Evolutionary conservation across 805 yeast species (phyloP).

Genomic region (Yarrowia keelungensis): DNA sequence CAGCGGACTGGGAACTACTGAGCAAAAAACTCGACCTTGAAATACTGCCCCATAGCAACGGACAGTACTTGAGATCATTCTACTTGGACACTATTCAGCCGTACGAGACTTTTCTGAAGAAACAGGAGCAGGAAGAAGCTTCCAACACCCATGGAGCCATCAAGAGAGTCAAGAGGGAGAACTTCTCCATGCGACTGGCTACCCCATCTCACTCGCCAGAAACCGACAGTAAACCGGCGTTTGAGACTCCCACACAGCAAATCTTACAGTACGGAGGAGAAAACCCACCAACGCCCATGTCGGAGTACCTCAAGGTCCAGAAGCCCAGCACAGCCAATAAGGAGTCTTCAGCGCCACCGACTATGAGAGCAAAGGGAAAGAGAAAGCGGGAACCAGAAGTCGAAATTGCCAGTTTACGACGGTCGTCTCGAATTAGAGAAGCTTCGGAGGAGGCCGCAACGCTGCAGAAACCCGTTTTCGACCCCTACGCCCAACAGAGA

Average conservation of each 20-base stretch:
- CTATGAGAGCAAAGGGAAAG: slow-evolving; percentile 12
- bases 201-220: slow-evolving; percentile 32
- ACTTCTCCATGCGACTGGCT: slow-evolving; percentile 29
- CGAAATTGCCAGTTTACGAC: slow-evolving; percentile 25
- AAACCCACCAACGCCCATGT: slow-evolving; percentile 33
- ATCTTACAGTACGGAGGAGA: slow-evolving; percentile 8
- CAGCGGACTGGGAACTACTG: slow-evolving; percentile 24
- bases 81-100: slow-evolving; percentile 42
- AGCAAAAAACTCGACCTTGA: slow-evolving; percentile 22
- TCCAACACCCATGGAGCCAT: neutral
- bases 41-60: slow-evolving; percentile 26
- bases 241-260: slow-evolving; percentile 22
- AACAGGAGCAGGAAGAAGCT: slow-evolving; percentile 5
- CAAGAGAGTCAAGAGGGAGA: slow-evolving; percentile 17
- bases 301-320: slow-evolving; percentile 31
- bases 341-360: neutral
- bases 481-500: slow-evolving; percentile 20
- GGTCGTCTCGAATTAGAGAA: slow-evolving; percentile 24
- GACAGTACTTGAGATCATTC: slow-evolving; percentile 25
- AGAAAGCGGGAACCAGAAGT: slow-evolving; percentile 31
- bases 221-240: slow-evolving; percentile 8
- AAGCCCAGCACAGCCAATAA: slow-evolving; percentile 20
- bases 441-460: slow-evolving; percentile 22
- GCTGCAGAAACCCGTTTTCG: slow-evolving; percentile 4
- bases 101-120: slow-evolving; percentile 45